Base-by-base conservation (phyloP, 2,329 filamentous ascomycete genomes). In the Aspergillus persii region DNA sequence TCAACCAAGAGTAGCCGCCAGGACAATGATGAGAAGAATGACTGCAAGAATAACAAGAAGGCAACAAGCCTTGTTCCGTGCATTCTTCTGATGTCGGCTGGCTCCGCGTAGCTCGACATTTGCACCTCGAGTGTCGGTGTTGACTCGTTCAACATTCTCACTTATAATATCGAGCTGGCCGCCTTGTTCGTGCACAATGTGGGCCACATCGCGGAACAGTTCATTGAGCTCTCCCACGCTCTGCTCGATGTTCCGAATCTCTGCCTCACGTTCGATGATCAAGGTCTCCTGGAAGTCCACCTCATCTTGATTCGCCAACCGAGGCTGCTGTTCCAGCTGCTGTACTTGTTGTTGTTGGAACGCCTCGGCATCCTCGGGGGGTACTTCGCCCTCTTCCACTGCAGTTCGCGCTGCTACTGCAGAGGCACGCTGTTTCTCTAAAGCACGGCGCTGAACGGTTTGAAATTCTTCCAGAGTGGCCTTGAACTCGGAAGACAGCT, bases 161-260 rank as follows among this genome's bases (percentile, higher is more conserved):
- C 87, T 88, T 69, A 99, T 96, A 18, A 90, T 90, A 71, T 94
- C 89, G 31, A 99, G 81, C 76, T 91, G 86, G 68, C 92, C 90
- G 53, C 95, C 95, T 78, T 99, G 95, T 78, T 98, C 94, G 61
- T 87, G 87, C 53, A 99, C 93, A 75, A 99, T 97, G 75, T 96
- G 92, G 50, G 94, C 95, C n/a, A 99, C 92, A 79, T 99, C 94
- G 63, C 93, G 85, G 82, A 99, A 99, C 48, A 99, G 84, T 71
- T 98, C 95, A 70, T 99, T 99, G 63, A 99, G 81, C 71, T 99
- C 95, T 57, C 90, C 90, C 6, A 99, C 95, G 57, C 91, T 92
- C 76, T 97, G 93, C 79, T 98, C 95, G 69, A 99, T 99, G 73
- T 96, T 96, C 62, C 93, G 89, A 66, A 99, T 99, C 80, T 99